Percentiles rank a stretch among this genome's conserved stretches.
phyloP scores from a whole-genome alignment of 257 asterid genomes.

The Scutellaria barbata region DNA sequence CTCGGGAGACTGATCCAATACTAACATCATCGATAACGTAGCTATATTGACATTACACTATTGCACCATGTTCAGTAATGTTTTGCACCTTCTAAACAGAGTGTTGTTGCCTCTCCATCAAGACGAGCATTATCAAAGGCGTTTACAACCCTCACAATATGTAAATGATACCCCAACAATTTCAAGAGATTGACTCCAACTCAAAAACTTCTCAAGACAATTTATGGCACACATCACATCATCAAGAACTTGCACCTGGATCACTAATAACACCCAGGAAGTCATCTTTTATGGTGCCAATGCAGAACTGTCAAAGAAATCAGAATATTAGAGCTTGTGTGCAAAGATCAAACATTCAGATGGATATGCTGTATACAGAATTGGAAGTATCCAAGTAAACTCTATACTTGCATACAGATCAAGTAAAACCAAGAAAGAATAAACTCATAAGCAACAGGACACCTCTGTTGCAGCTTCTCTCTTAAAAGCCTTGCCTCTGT shows the following conservation, averaged over 20 bases:
- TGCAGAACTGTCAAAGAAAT: slow-evolving; percentile 69
- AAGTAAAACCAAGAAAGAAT: background rate
- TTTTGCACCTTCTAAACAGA: no score
- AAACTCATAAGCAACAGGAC: background rate
- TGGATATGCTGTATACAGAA: background rate
- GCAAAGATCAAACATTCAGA: background rate
- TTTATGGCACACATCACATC: background rate
- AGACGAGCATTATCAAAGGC: no score
- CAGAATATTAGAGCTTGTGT: slow-evolving; percentile 13
- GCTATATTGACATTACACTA: no score
- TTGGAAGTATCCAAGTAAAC: background rate
- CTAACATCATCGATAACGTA: no score
- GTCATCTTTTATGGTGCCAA: slow-evolving; percentile 92
- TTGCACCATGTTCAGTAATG: no score
- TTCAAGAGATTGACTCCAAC: background rate
- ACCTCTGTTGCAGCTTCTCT: background rate
- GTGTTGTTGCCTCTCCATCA: no score
- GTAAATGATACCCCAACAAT: background rate
- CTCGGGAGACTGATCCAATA: no score
- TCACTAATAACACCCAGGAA: slow-evolving; percentile 95
- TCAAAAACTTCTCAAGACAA: no score
- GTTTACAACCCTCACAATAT: background rate
- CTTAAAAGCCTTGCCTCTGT: background rate
- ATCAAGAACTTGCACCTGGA: slow-evolving; percentile 81
- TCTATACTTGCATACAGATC: background rate